Evolutionary conservation across 805 yeast genomes (phyloP), one percentile per base, ranked within the genome.

Genomic region (Debaryomyces tyrocola): DNA sequence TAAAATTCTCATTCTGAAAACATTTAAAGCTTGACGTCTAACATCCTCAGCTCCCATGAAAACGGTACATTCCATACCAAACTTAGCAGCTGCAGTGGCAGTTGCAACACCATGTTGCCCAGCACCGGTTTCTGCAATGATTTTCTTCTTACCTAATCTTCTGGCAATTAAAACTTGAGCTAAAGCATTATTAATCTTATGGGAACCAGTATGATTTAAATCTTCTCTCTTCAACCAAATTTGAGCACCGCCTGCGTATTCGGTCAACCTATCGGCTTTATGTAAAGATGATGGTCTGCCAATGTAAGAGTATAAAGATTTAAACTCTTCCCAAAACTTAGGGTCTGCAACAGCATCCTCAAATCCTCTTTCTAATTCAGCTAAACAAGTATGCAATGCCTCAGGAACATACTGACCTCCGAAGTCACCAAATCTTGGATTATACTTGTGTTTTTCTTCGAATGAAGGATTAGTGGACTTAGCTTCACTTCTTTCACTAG

Each of bases 401-500:
- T 94, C 99, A 34, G 99, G 99, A 35, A 94, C 99, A 63, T 90
- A 94, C 73, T 94, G 99, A 49, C 99, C 99, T 65, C 99, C 99
- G 63, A 90, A 95, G 41, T 83, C 90, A 60, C 98, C 99, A 59
- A 92, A 92, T 52, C 86, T 78, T 47, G 92, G 85, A 55, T 83
- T 79, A 63, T 79, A 87, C 51, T 81, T 79, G 62, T 87, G 94
- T 4, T 53, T 49, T 64, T 86, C 94, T 47, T 74, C 74, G 52
- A 73, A 69, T 7, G 69, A 55, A 12, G 72, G 66, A 11, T 61
- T 54, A 37, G 74, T 67, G 42, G 69, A 73, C 41, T 63, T 71
- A 12, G 48, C 41, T 4, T 48, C 43, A 29, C 58, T 54, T 4
- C 46, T 34, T 5, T 62, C 49, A 12, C 68, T 60, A 40, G 59